Evolutionary conservation across 345 rosid species (phyloP), one percentile per base, ranked within the genome.

Genomic region (Aquilaria sinensis): DNA sequence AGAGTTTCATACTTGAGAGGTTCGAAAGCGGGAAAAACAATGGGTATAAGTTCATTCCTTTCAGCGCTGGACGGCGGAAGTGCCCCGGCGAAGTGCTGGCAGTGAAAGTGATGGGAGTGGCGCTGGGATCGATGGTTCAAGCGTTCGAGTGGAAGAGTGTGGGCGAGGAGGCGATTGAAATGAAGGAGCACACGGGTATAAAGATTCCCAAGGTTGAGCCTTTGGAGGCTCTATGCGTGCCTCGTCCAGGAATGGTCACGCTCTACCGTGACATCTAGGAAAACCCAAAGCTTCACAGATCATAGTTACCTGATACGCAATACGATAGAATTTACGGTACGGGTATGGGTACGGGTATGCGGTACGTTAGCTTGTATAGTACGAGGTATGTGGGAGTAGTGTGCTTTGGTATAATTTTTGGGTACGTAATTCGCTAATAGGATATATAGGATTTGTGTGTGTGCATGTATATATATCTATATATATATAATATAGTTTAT

Each of bases 1-100:
- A 7, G 6, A 34, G 31, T 2, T 75, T 78, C 32, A 58, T n/a
- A 53, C 83, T 80, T 5, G 77, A 78, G 73, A 75, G 83, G 64
- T 78, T 72, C 37, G 69, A 72, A 48, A 53, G 53, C 69, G 64
- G 47, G 68, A 62, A 31, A 6, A 57, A 63, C 2, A 72, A 60
- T 47, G 69, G 75, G 14, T 58, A 37, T 37, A 73, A 64, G 51
- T 56, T 67, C 57, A 10, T 73, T 6, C 66, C 78, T 2, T 73
- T 73, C 10, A 77, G 81, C 37, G 16, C 47, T 0, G 75, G 81
- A 3, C 61, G 78, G 59, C 56, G 81, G 47, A 58, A 30, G 30
- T 73, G 77, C 61, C 75, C 75, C 6, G 75, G 73, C 37, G 60
- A 60, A 43, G 47, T 72, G 46, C 59, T 78, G 12, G 72, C 58